phyloP scores from a whole-genome alignment of 2,329 filamentous ascomycete genomes.

The Fusarium secorum region DNA sequence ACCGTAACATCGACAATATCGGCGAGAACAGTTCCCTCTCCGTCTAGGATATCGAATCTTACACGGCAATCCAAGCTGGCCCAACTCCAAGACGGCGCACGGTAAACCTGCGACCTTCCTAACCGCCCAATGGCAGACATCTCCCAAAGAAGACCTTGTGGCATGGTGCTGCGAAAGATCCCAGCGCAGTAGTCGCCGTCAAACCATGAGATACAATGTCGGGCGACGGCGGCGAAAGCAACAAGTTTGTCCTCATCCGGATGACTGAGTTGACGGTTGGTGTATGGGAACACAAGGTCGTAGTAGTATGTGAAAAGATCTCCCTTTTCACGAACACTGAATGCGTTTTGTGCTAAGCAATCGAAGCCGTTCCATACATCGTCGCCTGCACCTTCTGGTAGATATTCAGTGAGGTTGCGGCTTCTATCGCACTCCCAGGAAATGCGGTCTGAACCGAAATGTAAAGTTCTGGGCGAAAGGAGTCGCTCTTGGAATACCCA shows the following conservation, averaged over 20 bases:
- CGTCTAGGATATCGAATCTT: not conserved
- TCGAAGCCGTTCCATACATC: not conserved
- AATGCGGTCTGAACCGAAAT: not conserved
- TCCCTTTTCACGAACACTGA: not conserved
- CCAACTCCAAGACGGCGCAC: not conserved
- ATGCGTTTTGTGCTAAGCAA: not conserved
- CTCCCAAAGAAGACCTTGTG: not conserved
- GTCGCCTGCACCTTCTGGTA: not conserved
- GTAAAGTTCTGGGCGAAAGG: not conserved
- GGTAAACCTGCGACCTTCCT: not conserved
- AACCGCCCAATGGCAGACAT: fast-evolving
- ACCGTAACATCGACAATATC: not conserved
- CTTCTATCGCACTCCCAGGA: not conserved
- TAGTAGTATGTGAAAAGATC: not conserved
- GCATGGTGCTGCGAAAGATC: not conserved
- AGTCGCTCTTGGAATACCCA: not conserved
- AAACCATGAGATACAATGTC: not conserved
- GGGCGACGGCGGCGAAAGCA: not conserved
- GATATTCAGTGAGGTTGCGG: not conserved
- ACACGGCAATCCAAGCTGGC: not conserved
- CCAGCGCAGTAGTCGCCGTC: not conserved
- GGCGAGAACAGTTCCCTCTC: not conserved
- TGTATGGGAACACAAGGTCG: not conserved
- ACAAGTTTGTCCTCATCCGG: not conserved
- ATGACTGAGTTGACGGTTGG: not conserved